A percentile compares a stretch with the other conserved stretches of the same genome.
Conservation (phyloP, 208 protist species). For the Histomonas meleagridis region DNA sequence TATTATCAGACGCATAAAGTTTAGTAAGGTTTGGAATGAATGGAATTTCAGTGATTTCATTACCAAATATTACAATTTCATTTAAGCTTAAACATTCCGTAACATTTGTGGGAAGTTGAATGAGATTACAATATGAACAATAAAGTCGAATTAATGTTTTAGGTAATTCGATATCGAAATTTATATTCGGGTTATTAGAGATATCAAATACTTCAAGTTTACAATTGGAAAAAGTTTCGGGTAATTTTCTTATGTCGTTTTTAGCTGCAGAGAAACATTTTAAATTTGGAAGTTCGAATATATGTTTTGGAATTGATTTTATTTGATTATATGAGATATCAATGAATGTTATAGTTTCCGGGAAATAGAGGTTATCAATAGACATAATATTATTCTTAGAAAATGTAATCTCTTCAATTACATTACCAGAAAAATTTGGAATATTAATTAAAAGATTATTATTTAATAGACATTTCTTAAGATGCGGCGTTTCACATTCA, state of each 20-base stretch:
- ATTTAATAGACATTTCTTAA: background rate
- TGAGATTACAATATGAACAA: background rate
- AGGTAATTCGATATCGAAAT: too few species aligned
- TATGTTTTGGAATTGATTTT: background rate
- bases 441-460: background rate
- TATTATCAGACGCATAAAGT: background rate
- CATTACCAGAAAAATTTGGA: background rate
- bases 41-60: background rate
- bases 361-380: background rate
- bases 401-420: background rate
- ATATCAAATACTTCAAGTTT: too few species aligned
- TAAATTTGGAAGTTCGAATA: background rate
- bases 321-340: slow-evolving; percentile 26
- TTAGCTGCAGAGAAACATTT: background rate
- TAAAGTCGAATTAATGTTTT: background rate
- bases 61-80: background rate
- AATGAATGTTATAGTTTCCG: background rate
- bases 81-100: background rate
- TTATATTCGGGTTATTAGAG: too few species aligned
- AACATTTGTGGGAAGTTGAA: background rate
- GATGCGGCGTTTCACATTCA: background rate
- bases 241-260: background rate
- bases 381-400: background rate
- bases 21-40: background rate
- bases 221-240: too few species aligned